These are phyloP conservation scores for Candida khao-thaluensis DNA, from an alignment of 805 yeast genomes.

Conservation along the genomic window DNA sequence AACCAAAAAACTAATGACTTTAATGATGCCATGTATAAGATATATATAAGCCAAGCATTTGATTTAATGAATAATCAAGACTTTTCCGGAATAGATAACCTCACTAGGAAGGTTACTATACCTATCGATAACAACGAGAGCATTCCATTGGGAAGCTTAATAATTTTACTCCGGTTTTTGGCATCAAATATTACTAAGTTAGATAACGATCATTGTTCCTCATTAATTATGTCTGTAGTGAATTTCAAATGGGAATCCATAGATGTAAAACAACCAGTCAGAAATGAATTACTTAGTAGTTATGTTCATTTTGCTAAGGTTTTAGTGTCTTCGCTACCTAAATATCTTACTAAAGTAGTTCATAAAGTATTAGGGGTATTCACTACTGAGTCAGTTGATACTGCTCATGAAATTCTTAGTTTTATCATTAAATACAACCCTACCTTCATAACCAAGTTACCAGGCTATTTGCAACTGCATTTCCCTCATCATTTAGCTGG, in stretches of 20 bases:
- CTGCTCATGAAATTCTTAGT: conserved; percentile 60
- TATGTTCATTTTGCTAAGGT: conserved; percentile 75
- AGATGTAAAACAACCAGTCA: conserved; percentile 8
- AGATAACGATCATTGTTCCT: conserved; percentile 52
- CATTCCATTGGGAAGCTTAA: conserved; percentile 51
- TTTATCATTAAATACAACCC: conserved; percentile 75
- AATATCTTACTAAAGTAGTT: conserved; percentile 86
- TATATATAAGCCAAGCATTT: conserved; percentile 63
- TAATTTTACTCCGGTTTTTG: conserved; percentile 54
- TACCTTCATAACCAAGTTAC: conserved; percentile 69
- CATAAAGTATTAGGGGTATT: conserved; percentile 58
- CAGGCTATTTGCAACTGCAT: conserved; percentile 51
- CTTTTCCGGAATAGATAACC: conserved; percentile 52
- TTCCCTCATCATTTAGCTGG: conserved; percentile 78
- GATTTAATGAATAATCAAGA: conserved; percentile 63
- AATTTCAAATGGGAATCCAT: conserved; percentile 52
- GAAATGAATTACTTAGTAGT: neutral
- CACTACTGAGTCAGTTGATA: conserved; percentile 16
- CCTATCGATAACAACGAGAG: conserved; percentile 55
- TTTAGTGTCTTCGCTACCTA: conserved; percentile 81
- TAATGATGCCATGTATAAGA: conserved; percentile 40
- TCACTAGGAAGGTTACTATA: conserved; percentile 58
- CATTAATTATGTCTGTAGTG: conserved; percentile 61
- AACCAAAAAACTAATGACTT: conserved; percentile 17
- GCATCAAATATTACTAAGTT: conserved; percentile 66